These are phyloP conservation scores for Calonectria fujianensis DNA, from an alignment of 2,329 filamentous ascomycete genomes.

Conservation along the genomic window DNA sequence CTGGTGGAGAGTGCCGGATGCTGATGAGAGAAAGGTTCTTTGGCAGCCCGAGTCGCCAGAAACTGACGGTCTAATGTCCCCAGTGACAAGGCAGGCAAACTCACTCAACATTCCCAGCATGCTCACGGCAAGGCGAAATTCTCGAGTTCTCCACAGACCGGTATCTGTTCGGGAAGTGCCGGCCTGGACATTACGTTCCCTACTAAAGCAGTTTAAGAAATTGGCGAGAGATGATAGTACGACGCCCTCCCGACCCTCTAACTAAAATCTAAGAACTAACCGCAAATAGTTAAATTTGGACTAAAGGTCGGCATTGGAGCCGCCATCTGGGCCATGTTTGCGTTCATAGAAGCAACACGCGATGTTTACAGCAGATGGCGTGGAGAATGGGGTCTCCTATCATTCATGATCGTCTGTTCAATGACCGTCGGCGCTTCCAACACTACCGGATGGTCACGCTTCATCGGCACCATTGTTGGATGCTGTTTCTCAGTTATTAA, in stretches of 20 bases:
- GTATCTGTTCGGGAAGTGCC: slow-evolving; percentile 47
- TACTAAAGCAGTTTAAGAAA: slow-evolving; percentile 62
- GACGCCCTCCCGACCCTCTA: slow-evolving; percentile 56
- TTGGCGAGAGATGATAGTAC: slow-evolving; percentile 68
- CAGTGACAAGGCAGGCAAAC: slow-evolving; percentile 26
- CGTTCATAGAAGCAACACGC: slow-evolving; percentile 86
- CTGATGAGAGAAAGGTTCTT: slow-evolving; percentile 36
- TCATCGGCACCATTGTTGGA: slow-evolving; percentile 89
- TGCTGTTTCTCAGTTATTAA: slow-evolving; percentile 83
- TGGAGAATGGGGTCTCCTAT: slow-evolving; percentile 96
- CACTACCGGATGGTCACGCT: slow-evolving; percentile 90
- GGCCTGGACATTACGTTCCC: slow-evolving; percentile 46
- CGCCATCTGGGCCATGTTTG: slow-evolving; percentile 89
- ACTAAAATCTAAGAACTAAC: slow-evolving; percentile 64
- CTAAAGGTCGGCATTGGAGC: slow-evolving; percentile 96
- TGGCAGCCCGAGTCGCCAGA: slow-evolving; percentile 60
- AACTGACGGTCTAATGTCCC: slow-evolving; percentile 44
- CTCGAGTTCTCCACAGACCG: slow-evolving; percentile 36
- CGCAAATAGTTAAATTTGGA: slow-evolving; percentile 77
- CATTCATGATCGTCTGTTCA: slow-evolving; percentile 98
- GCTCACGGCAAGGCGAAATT: background rate
- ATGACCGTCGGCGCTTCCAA: slow-evolving; percentile 99
- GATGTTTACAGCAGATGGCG: slow-evolving; percentile 90
- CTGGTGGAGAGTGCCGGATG: slow-evolving; percentile 76
- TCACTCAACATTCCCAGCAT: background rate